phyloP scores from a whole-genome alignment of 139 green algal genomes.

The Micromonas pusilla region DNA sequence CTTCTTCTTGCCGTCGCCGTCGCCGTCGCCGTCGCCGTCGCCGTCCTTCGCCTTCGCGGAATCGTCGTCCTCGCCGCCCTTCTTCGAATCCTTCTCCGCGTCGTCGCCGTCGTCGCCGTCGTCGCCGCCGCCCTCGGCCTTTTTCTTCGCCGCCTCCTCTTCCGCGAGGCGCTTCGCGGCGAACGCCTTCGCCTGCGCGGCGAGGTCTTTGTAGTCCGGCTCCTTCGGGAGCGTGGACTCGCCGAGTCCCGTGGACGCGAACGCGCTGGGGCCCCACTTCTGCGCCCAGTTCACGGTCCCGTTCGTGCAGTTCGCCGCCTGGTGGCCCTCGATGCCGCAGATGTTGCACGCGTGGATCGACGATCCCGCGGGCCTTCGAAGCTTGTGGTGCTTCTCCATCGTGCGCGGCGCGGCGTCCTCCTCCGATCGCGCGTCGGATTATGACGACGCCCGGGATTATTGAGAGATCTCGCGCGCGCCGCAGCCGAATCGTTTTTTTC shows the following conservation, averaged over 20 bases:
- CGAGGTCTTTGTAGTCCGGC: slow-evolving; percentile 30
- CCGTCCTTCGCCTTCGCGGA: neutral
- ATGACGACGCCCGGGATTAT: no score
- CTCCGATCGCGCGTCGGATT: no score
- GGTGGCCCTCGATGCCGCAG: slow-evolving; percentile 34
- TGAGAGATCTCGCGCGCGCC: no score
- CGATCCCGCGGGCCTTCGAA: slow-evolving; percentile 7
- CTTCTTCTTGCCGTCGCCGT: neutral
- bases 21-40: neutral
- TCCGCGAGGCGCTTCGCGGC: neutral
- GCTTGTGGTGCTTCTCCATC: slow-evolving; percentile 36
- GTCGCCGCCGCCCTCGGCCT: neutral
- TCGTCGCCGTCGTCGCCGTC: neutral
- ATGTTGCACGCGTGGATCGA: slow-evolving; percentile 32
- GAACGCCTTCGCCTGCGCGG: slow-evolving; percentile 20
- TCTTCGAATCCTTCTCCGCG: neutral
- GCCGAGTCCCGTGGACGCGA: neutral
- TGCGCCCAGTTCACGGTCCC: slow-evolving; percentile 27
- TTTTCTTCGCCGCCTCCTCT: slow-evolving; percentile 1
- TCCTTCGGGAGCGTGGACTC: neutral
- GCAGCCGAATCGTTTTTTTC: no score
- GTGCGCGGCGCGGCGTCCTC: no score
- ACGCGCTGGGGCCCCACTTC: slow-evolving; percentile 7
- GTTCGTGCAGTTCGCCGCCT: slow-evolving; percentile 30
- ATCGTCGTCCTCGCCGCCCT: neutral